Conservation (phyloP, 352 stramenopile species). For the Phytophthora foliorum region DNA sequence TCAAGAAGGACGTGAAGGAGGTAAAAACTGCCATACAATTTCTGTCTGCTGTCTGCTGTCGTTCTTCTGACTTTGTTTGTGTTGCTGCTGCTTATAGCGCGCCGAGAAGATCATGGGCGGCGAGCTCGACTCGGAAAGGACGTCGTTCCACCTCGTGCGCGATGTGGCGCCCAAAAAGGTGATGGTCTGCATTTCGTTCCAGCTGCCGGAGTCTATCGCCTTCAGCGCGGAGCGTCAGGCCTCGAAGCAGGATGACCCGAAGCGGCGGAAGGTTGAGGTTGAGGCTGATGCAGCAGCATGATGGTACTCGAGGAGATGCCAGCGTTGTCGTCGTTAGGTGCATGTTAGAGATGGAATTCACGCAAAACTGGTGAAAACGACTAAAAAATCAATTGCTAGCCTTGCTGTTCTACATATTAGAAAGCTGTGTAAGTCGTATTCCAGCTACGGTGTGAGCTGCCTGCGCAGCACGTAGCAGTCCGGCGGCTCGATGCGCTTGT, state of each 20-base stretch:
- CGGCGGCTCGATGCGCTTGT: slow-evolving; percentile 94
- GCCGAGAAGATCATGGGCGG: slow-evolving; percentile 74
- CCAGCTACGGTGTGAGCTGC: slow-evolving; percentile 33
- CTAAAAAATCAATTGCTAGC: slow-evolving; percentile 16
- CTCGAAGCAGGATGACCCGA: slow-evolving; percentile 48
- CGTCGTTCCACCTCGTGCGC: slow-evolving; percentile 90
- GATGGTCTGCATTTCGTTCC: slow-evolving; percentile 98
- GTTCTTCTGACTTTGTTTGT: slow-evolving; percentile 21
- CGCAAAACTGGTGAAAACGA: not conserved
- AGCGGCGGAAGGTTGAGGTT: slow-evolving; percentile 62
- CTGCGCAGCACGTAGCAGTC: slow-evolving; percentile 95
- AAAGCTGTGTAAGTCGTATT: not conserved
- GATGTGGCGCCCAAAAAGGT: slow-evolving; percentile 98
- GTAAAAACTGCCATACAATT: slow-evolving; percentile 31
- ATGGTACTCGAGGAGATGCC: not conserved
- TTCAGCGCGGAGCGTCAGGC: slow-evolving; percentile 63
- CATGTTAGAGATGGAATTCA: slow-evolving; percentile 19
- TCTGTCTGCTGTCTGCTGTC: not conserved
- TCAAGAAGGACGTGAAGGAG: slow-evolving; percentile 75
- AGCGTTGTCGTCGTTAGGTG: no score
- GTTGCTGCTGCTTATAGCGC: slow-evolving; percentile 47
- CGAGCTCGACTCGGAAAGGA: slow-evolving; percentile 57
- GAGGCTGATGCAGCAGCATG: slow-evolving; percentile 25
- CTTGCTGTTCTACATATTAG: slow-evolving; percentile 18
- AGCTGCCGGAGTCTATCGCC: slow-evolving; percentile 82